Evolutionary conservation across 768 basidiomycete genomes (phyloP).

Genomic region (Serendipita sp.): DNA sequence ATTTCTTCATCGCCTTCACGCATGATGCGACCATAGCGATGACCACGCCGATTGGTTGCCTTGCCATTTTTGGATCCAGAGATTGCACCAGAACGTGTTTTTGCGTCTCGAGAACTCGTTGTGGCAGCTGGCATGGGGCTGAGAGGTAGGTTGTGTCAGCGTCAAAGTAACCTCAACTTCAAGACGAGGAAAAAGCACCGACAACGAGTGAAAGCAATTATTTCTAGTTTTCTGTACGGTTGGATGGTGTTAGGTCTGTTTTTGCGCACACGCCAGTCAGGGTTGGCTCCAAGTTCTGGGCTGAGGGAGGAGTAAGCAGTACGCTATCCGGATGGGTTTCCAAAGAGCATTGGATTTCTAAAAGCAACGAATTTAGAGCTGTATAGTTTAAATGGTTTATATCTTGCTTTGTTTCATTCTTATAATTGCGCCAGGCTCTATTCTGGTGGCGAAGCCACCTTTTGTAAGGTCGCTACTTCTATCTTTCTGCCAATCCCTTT

Average conservation of each 20-base stretch:
- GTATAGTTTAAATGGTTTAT: background rate
- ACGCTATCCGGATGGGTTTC: background rate
- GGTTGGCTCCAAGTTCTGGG: background rate
- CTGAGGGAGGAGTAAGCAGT: background rate
- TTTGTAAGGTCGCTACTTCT: slow-evolving; percentile 31
- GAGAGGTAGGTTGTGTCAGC: background rate
- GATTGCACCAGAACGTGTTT: background rate
- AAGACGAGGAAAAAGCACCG: background rate
- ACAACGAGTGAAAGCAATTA: background rate
- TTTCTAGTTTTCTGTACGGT: too few relatives aligned
- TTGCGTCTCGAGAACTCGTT: background rate
- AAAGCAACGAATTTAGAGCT: too few relatives aligned
- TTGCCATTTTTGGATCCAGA: background rate
- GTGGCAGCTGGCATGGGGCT: slow-evolving; percentile 2
- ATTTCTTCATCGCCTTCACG: slow-evolving; percentile 11
- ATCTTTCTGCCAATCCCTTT: slow-evolving; percentile 53
- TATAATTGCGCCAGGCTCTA: background rate
- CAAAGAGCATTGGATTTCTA: background rate
- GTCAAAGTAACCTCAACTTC: background rate
- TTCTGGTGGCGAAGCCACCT: background rate
- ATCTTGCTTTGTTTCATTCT: background rate
- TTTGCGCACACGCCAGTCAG: too few relatives aligned
- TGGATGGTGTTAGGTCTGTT: too few relatives aligned
- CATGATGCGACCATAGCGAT: slow-evolving; percentile 5
- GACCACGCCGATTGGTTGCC: background rate